Percentiles rank a stretch among this genome's conserved stretches.
phyloP scores from a whole-genome alignment of 2,329 filamentous ascomycete species.

The Ceratocystis alfenasii region DNA sequence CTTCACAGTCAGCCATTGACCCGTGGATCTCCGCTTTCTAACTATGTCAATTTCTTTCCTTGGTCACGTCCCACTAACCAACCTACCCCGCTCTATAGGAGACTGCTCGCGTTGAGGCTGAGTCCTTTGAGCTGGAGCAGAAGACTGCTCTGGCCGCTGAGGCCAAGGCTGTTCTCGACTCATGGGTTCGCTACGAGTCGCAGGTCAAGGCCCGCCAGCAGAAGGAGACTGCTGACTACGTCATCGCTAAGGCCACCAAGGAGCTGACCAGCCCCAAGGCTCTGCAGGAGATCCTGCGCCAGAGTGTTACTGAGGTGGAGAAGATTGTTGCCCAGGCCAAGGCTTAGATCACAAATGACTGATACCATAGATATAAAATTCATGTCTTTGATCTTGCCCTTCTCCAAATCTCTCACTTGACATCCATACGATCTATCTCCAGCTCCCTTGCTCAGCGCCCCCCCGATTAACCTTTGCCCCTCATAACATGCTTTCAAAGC shows the following conservation, averaged over 20 bases:
- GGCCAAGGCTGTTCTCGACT: constrained; percentile 91
- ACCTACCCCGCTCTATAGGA: constrained; percentile 46
- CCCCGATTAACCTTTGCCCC: not conserved
- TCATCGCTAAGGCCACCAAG: constrained; percentile 98
- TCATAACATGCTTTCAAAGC: not conserved
- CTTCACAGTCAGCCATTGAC: not conserved
- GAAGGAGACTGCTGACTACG: constrained; percentile 78
- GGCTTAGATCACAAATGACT: constrained; percentile 13
- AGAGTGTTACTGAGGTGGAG: constrained; percentile 93
- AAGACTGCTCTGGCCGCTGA: constrained; percentile 81
- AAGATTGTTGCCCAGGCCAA: constrained; percentile 42
- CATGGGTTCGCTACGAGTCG: constrained; percentile 95
- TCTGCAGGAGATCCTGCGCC: constrained; percentile 93
- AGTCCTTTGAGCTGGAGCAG: constrained; percentile 97
- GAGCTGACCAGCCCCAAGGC: constrained; percentile 96
- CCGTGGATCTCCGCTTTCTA: not conserved
- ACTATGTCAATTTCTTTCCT: no score
- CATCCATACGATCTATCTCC: not conserved
- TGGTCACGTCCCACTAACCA: not conserved
- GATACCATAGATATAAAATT: not conserved
- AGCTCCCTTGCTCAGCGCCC: not conserved
- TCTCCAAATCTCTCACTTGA: not conserved
- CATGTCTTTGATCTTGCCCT: not conserved
- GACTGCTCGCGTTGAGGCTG: constrained; percentile 87
- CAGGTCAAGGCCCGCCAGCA: constrained; percentile 99